Percentiles rank a stretch among this genome's conserved stretches.
Conservation (phyloP, 2,329 filamentous ascomycete genomes). For the Epichloe hybrida region DNA sequence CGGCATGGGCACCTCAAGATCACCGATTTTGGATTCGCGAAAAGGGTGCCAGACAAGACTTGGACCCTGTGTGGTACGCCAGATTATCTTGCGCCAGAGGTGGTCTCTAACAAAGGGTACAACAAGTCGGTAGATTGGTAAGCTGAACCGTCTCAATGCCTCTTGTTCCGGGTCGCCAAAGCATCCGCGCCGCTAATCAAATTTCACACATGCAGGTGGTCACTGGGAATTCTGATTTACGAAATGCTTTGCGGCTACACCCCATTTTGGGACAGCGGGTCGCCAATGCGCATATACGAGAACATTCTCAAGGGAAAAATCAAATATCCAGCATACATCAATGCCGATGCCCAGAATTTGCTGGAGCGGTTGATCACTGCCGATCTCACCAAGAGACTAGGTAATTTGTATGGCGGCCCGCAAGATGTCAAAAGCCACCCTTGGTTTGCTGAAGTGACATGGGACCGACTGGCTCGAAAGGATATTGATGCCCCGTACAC, state of each 20-base stretch:
- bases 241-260: slow-evolving; percentile 99
- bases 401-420: slow-evolving; percentile 82
- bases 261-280: slow-evolving; percentile 96
- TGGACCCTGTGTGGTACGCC: slow-evolving; percentile 98
- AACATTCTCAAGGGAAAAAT: slow-evolving; percentile 93
- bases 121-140: slow-evolving; percentile 99
- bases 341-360: slow-evolving; percentile 85
- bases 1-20: slow-evolving; percentile 92
- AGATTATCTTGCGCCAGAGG: slow-evolving; percentile 93
- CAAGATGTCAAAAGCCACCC: slow-evolving; percentile 89
- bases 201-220: slow-evolving; percentile 57
- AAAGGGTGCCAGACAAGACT: slow-evolving; percentile 95
- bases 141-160: slow-evolving; percentile 21
- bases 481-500: slow-evolving; percentile 98
- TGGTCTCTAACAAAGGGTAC: slow-evolving; percentile 98
- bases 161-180: not conserved
- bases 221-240: slow-evolving; percentile 92
- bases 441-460: slow-evolving; percentile 97
- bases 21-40: slow-evolving; percentile 96
- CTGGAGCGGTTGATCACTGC: slow-evolving; percentile 86
- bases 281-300: slow-evolving; percentile 98
- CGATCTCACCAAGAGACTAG: slow-evolving; percentile 86
- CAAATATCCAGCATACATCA: slow-evolving; percentile 93
- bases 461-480: slow-evolving; percentile 86
- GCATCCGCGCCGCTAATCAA: not conserved